Evolutionary conservation across 2,329 filamentous ascomycete species (phyloP), one percentile per base, ranked within the genome.

Genomic region (Nigrospora osmanthi): DNA sequence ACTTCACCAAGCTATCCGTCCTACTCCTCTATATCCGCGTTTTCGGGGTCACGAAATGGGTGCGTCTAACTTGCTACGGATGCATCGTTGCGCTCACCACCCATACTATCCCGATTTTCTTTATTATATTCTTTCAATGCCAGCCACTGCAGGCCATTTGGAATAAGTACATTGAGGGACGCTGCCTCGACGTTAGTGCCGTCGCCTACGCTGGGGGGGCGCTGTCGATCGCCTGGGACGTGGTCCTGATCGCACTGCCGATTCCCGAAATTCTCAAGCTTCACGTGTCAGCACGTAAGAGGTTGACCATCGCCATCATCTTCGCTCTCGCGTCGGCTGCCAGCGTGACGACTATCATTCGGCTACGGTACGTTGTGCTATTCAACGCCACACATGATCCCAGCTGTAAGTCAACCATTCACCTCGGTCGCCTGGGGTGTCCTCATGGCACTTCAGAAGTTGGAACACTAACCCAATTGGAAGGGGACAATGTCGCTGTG

Each of bases 211-310:
- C 80, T 7, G 84, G 80, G 1, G 78, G 81, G 1, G 81, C 80
- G 0, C 70, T 85, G 42, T 85, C 85, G 61, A 81, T 86, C 50
- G 76, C 83, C 43, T 84, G 82, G 16, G 82, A 86, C 50, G 62
- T 85, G 31, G 75, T 79, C 33, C 77, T 86, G 19, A 67, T 86
- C 13, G 74, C 83, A 35, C 66, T 85, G 12, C 81, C 81, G 0
- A 79, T 84, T 6, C 23, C 23, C 4, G 23, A 28, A 10, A 28
- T 10, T 7, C 5, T 28, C 23, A 4, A 7, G 23, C 78, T 86
- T 70, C 75, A 76, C 23, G 62, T 86, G 13, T 80, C 80, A 2
- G 69, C 61, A 47, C 83, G 80, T 49, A 81, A 85, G 54, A 85
- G 84, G 60, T 70, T 78, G 19, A 83, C 83, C 19, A 59, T 87